A percentile compares a stretch with the other conserved stretches of the same genome.
Conservation (phyloP, 2,329 filamentous ascomycete species). For the Calonectria montana region DNA sequence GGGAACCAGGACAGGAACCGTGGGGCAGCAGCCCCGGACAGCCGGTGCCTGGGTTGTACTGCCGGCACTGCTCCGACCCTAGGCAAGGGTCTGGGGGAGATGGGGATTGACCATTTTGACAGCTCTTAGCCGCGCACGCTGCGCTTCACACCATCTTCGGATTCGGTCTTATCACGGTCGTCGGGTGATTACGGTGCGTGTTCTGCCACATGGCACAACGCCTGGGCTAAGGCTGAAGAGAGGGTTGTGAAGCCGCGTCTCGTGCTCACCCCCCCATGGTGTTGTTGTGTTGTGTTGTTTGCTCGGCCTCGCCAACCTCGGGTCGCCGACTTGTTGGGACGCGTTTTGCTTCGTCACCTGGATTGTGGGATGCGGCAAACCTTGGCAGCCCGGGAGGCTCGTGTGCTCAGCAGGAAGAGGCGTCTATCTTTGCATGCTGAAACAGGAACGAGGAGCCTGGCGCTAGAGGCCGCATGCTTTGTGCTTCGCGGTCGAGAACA, state of each 20-base stretch:
- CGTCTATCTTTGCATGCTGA: slow-evolving; percentile 3
- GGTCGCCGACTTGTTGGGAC: not conserved
- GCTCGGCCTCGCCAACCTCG: not conserved
- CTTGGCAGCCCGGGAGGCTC: not conserved
- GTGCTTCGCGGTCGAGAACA: not conserved
- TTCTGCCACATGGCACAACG: slow-evolving; percentile 12
- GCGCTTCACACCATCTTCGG: not conserved
- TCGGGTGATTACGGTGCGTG: slow-evolving; percentile 15
- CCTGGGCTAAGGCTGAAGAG: not conserved
- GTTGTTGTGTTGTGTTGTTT: not conserved
- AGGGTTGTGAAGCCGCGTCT: not conserved
- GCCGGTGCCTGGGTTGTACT: slow-evolving; percentile 8
- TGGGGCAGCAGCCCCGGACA: slow-evolving; percentile 1
- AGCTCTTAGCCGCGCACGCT: not conserved
- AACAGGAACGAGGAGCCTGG: not conserved
- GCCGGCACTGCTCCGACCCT: not conserved
- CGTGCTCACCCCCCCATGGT: not conserved
- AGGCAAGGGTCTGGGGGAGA: slow-evolving; percentile 3
- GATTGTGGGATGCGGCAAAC: slow-evolving; percentile 7
- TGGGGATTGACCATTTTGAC: slow-evolving; percentile 2
- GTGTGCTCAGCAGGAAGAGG: slow-evolving; percentile 1
- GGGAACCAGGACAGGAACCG: not conserved
- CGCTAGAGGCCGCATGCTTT: slow-evolving; percentile 2
- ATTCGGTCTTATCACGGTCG: slow-evolving; percentile 1
- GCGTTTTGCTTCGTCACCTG: not conserved